Conservation (phyloP, 495 filamentous ascomycete genomes). For the Trichoderma orchidacearum region DNA sequence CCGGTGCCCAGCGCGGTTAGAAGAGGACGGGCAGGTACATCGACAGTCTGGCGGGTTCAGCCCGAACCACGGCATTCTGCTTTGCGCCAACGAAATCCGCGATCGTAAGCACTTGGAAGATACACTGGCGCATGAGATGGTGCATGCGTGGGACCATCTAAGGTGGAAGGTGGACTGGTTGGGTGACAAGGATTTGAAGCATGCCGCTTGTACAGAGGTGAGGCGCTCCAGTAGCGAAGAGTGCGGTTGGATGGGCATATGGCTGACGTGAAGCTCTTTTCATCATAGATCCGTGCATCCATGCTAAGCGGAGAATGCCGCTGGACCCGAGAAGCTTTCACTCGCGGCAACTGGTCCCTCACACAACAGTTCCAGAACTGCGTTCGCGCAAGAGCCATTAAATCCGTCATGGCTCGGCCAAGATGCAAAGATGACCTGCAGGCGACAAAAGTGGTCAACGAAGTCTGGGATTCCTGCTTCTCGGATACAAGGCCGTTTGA, state of each 20-base stretch:
- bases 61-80: conserved; percentile 66
- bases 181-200: conserved; percentile 53
- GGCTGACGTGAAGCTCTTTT: neutral
- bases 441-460: conserved; percentile 77
- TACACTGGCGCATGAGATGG: conserved; percentile 92
- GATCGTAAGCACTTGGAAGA: conserved; percentile 73
- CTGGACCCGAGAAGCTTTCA: conserved; percentile 77
- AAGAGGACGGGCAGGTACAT: conserved; percentile 25
- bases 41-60: conserved; percentile 64
- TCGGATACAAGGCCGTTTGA: conserved; percentile 89
- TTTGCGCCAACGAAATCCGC: conserved; percentile 80
- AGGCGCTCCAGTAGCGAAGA: conserved; percentile 4
- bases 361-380: conserved; percentile 91
- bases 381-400: conserved; percentile 63
- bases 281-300: conserved; percentile 67
- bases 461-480: conserved; percentile 97
- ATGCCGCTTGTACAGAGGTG: conserved; percentile 94
- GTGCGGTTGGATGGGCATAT: neutral
- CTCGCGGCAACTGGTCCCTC: conserved; percentile 67
- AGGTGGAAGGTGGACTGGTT: conserved; percentile 77
- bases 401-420: conserved; percentile 62
- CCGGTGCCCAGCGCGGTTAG: conserved; percentile 46
- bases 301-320: conserved; percentile 89
- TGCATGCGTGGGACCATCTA: conserved; percentile 91
- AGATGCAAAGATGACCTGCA: conserved; percentile 75